phyloP scores from a whole-genome alignment of 495 filamentous ascomycete species.

The Hyaloscypha variabilis region DNA sequence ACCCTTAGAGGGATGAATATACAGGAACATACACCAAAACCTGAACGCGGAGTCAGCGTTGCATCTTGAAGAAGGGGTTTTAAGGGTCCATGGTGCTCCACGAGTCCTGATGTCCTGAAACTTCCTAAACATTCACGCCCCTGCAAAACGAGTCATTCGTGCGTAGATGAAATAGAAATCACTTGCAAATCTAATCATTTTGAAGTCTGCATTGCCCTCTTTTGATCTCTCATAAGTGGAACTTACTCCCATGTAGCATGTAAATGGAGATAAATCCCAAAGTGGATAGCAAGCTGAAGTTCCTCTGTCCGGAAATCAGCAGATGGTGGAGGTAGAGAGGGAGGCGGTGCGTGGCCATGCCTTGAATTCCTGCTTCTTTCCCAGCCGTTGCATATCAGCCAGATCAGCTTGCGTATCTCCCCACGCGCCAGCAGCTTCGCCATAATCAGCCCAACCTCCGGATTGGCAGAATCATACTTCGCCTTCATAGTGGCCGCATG shows the following conservation, averaged over 20 bases:
- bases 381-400: slow-evolving; percentile 23
- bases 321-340: background rate
- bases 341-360: slow-evolving; percentile 42
- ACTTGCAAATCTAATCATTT: too few relatives aligned
- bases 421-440: background rate
- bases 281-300: slow-evolving; percentile 49
- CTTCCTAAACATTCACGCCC: too few relatives aligned
- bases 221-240: too few relatives aligned
- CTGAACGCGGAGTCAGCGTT: too few relatives aligned
- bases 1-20: too few relatives aligned
- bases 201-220: too few relatives aligned
- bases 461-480: background rate
- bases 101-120: too few relatives aligned
- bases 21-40: too few relatives aligned
- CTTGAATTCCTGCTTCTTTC: slow-evolving; percentile 29
- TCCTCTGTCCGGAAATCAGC: too few relatives aligned
- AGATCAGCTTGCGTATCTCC: slow-evolving; percentile 15
- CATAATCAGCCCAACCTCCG: slow-evolving; percentile 1
- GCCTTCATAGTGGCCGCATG: background rate
- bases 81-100: too few relatives aligned
- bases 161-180: background rate
- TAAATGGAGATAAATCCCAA: slow-evolving; percentile 49
- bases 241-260: slow-evolving; percentile 51
- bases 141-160: slow-evolving; percentile 41
- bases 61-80: too few relatives aligned